Conservation (phyloP, 306 rosid species). For the Prunus campanulata region DNA sequence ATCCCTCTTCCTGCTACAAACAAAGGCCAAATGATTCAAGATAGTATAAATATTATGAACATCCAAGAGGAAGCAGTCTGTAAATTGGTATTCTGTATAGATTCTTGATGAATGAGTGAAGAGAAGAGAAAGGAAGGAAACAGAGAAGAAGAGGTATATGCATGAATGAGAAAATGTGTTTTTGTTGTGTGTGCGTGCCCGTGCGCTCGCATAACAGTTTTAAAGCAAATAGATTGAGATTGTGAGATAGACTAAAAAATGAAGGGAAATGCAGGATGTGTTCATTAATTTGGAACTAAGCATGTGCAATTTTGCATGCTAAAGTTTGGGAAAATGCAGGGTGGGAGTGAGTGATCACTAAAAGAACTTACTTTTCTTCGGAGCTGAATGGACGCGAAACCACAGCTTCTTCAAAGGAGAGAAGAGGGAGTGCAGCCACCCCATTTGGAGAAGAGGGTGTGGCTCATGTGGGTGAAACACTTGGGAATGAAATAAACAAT, state of each 20-base stretch:
- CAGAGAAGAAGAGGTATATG: not conserved
- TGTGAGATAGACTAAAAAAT: not conserved
- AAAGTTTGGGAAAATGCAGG: slow-evolving; percentile 13
- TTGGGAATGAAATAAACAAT: slow-evolving; percentile 25
- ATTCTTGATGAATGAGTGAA: not conserved
- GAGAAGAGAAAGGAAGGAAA: no score
- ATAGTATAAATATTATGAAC: not conserved
- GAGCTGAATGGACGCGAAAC: slow-evolving; percentile 69
- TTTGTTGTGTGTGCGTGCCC: not conserved
- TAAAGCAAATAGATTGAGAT: not conserved
- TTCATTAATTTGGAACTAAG: not conserved
- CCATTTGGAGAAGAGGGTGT: slow-evolving; percentile 60
- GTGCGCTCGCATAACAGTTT: not conserved
- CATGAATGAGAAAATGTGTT: not conserved
- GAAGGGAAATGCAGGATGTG: not conserved
- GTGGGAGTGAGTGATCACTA: not conserved
- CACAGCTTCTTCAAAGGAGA: slow-evolving; percentile 87
- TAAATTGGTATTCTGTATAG: not conserved
- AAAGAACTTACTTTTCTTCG: slow-evolving; percentile 59
- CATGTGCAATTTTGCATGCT: not conserved
- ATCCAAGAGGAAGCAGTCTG: no score
- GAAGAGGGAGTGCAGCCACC: slow-evolving; percentile 89
- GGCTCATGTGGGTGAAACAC: slow-evolving; percentile 40
- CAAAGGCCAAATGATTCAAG: not conserved
- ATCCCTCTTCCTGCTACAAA: slow-evolving; percentile 70